Base-by-base conservation (phyloP, 768 basidiomycete genomes). In the Boletus subparvulus region DNA sequence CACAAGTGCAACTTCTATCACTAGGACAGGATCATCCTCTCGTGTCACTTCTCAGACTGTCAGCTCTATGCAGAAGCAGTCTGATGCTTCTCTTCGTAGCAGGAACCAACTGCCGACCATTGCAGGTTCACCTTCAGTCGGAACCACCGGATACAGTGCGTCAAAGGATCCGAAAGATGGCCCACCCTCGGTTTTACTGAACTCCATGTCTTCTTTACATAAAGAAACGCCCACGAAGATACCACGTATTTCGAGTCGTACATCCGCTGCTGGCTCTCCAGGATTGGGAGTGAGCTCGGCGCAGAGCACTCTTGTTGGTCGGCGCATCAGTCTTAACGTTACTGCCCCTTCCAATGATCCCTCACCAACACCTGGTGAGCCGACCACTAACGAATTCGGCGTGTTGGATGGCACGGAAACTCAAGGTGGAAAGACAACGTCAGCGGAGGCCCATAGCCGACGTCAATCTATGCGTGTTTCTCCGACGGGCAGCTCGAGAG, bases 161-260 rank as follows among this genome's bases (percentile, higher is more conserved):
- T 64, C 75, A 33, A 85, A 83, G 66, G 86, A 87, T 33, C 65
- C 70, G 11, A 83, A 80, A 62, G 87, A 87, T 54, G 79, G 74
- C 16, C 80, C 78, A 10, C 82, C 82, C 11, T 78, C 79, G n/a
- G 77, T 81, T 12, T 69, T 81, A 40, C 66, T 77, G 54, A 87
- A 86, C 61, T 76, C 83, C 16, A 65, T 77, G 3, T 76, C 80
- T 30, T 74, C 77, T 11, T 72, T 86, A 54, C 69, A 82, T 6
- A 93, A 93, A 73, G 92, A 92, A 67, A 93, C 93, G 0, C 92
- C 92, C 4, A 95, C 92, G 19, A 94, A 93, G 76, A 95, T 94
- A 65, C 92, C 92, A 46, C 89, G 92, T 26, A 94, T 95, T 40
- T 88, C 91, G n/a, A 90, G 90, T 66, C 83, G 88, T 35, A 85